Conservation (phyloP, 352 stramenopile genomes). For the Globisporangium orthogonon region DNA sequence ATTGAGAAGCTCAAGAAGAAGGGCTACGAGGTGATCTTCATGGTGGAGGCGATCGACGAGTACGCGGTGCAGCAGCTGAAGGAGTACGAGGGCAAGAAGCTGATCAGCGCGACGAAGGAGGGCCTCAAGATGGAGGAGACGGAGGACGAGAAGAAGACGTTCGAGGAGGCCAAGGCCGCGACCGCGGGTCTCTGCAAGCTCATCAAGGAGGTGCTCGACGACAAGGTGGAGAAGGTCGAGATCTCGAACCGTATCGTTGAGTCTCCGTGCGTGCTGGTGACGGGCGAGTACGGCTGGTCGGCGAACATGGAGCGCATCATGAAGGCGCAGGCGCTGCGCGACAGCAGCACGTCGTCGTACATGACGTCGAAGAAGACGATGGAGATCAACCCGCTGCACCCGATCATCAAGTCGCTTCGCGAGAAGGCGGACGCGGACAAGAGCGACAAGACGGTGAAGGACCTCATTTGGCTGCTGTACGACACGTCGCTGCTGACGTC, state of each 20-base stretch:
- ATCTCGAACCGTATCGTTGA: conserved; percentile 98
- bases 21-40: conserved; percentile 99
- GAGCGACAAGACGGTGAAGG: conserved; percentile 99
- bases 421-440: conserved; percentile 99
- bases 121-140: conserved; percentile 95
- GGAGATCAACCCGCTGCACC: conserved; percentile 99
- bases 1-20: conserved; percentile 99
- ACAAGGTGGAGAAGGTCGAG: conserved; percentile 99
- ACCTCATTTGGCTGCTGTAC: conserved; percentile 99
- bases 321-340: conserved; percentile 99
- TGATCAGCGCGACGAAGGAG: conserved; percentile 98
- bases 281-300: conserved; percentile 99
- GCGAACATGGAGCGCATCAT: conserved; percentile 99
- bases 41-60: conserved; percentile 99
- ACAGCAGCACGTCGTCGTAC: conserved; percentile 96
- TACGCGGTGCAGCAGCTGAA: conserved; percentile 99
- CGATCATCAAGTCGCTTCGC: conserved; percentile 97
- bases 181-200: conserved; percentile 98
- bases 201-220: conserved; percentile 99
- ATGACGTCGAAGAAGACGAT: conserved; percentile 99
- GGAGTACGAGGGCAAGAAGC: conserved; percentile 99
- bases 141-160: conserved; percentile 98
- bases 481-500: conserved; percentile 98
- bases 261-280: conserved; percentile 98
- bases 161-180: conserved; percentile 98